Percentiles rank a stretch among this genome's conserved stretches.
phyloP scores from a whole-genome alignment of 768 basidiomycete species.

The Harrya chromipes region DNA sequence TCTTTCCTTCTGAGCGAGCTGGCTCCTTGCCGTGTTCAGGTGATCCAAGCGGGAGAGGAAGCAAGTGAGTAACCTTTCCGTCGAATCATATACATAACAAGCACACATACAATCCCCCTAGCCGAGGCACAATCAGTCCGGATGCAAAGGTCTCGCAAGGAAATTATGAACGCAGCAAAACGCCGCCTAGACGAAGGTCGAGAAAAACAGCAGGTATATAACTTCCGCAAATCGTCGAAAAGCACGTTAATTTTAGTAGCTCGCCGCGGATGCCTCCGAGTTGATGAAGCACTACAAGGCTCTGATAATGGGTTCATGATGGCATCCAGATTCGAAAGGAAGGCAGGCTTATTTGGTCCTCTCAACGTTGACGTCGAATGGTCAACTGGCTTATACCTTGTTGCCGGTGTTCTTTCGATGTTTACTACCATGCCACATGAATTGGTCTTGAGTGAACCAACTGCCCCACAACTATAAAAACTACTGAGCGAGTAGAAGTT shows the following conservation, averaged over 20 bases:
- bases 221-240: background rate
- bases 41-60: conserved; percentile 31
- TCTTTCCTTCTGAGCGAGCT: conserved; percentile 32
- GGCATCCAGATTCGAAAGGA: background rate
- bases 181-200: conserved; percentile 34
- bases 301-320: conserved; percentile 26
- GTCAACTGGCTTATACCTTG: background rate
- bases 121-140: conserved; percentile 32
- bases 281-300: conserved; percentile 44
- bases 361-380: background rate
- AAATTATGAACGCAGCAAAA: conserved; percentile 33
- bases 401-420: background rate
- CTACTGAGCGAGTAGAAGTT: conserved; percentile 19
- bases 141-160: conserved; percentile 34
- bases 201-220: conserved; percentile 37
- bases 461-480: background rate
- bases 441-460: background rate
- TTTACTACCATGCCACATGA: conserved; percentile 1
- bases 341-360: conserved; percentile 4
- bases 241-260: conserved; percentile 17
- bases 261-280: conserved; percentile 37
- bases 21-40: conserved; percentile 28
- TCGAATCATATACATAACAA: background rate
- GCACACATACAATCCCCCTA: conserved; percentile 15
- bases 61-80: conserved; percentile 27